Evolutionary conservation across 202 grass and related monocot genomes (phyloP).

Genomic region (Miscanthus sacchariflorus): DNA sequence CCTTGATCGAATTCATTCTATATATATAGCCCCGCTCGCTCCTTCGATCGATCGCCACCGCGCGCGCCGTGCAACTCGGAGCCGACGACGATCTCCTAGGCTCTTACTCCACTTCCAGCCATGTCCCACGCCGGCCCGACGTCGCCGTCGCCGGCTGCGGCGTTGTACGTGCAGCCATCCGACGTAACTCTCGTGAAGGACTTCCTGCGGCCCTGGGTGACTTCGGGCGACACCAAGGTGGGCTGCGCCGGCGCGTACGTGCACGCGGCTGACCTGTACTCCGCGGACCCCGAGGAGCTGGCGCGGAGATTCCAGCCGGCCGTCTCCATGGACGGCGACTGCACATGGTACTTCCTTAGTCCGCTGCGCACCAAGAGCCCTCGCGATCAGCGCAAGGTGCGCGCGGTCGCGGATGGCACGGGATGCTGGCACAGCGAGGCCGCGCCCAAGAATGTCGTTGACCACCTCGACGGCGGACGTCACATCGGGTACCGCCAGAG

Average conservation of each 20-base stretch:
- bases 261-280: not conserved
- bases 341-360: not conserved
- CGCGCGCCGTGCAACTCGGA: too few relatives aligned
- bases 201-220: not conserved
- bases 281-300: not conserved
- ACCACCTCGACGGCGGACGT: not conserved
- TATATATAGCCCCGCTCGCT: too few relatives aligned
- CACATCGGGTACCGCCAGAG: not conserved
- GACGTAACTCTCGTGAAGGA: not conserved
- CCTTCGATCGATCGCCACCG: too few relatives aligned
- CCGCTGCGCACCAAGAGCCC: slow-evolving; percentile 9
- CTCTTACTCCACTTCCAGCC: too few relatives aligned
- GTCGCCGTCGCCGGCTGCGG: not conserved
- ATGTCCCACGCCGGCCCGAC: too few relatives aligned
- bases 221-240: not conserved
- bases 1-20: too few relatives aligned
- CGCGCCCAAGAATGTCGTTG: not conserved
- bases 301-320: not conserved
- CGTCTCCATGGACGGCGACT: not conserved
- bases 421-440: slow-evolving; percentile 20
- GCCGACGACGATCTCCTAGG: too few relatives aligned
- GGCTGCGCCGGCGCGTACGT: not conserved
- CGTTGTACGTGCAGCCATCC: not conserved
- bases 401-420: not conserved
- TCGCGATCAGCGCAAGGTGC: not conserved